Evolutionary conservation across 192 early-diverging fungal genomes (phyloP).

Genomic region (Coemansia sp.): DNA sequence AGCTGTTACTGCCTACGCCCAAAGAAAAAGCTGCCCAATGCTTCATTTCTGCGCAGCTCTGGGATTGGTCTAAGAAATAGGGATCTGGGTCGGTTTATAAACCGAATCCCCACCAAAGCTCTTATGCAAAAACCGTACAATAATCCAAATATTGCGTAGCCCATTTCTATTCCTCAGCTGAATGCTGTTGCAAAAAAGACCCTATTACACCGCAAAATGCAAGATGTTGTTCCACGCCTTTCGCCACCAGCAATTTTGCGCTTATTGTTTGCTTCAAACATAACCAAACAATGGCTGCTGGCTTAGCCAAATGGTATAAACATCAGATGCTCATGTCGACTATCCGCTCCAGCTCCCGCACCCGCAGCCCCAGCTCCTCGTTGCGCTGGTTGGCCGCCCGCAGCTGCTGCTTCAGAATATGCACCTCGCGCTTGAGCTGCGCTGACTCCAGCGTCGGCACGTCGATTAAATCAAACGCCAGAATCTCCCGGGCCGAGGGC

Average conservation of each 20-base stretch:
- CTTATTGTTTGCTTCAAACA: neutral
- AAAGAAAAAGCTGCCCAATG: too few species aligned
- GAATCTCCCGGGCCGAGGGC: constrained; percentile 67
- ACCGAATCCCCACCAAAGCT: too few species aligned
- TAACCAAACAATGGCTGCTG: too few species aligned
- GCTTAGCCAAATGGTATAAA: too few species aligned
- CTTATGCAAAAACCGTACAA: too few species aligned
- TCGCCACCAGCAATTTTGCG: neutral
- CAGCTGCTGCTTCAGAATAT: constrained; percentile 44
- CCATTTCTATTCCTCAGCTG: neutral
- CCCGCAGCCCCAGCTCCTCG: constrained; percentile 47
- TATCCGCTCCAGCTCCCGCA: constrained; percentile 43
- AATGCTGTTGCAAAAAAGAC: too few species aligned
- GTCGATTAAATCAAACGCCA: constrained; percentile 70
- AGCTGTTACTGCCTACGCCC: too few species aligned
- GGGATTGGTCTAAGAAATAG: too few species aligned
- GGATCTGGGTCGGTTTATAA: too few species aligned
- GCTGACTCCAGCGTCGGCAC: constrained; percentile 52
- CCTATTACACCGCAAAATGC: neutral
- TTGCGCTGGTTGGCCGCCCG: constrained; percentile 41
- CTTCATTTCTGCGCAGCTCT: too few species aligned
- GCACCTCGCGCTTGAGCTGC: constrained; percentile 43
- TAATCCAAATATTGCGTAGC: too few species aligned
- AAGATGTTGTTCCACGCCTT: neutral
- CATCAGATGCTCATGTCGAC: constrained; percentile 34